Conservation (phyloP, 2,329 filamentous ascomycete genomes). For the Xylaria sp. region DNA sequence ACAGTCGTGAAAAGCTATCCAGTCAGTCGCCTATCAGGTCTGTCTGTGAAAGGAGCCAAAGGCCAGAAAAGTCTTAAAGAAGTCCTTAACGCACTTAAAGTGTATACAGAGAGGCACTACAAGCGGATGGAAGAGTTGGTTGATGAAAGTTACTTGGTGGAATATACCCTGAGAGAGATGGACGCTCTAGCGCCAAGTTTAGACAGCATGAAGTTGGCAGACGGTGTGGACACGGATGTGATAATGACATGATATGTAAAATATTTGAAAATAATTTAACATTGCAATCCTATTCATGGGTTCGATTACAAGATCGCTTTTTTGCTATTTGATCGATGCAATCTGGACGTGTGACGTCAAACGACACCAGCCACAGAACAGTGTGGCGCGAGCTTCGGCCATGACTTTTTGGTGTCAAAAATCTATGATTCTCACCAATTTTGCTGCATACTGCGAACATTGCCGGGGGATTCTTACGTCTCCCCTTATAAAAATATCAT, state of each 20-base stretch:
- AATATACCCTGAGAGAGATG: conserved; percentile 95
- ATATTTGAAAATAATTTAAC: conserved; percentile 10
- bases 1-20: conserved; percentile 84
- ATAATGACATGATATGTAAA: conserved; percentile 50
- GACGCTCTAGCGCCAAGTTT: conserved; percentile 70
- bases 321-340: neutral
- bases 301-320: neutral
- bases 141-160: conserved; percentile 93
- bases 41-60: conserved; percentile 68
- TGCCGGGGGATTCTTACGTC: neutral
- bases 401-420: conserved; percentile 35
- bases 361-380: conserved; percentile 42
- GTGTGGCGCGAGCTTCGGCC: conserved; percentile 42
- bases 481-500: neutral
- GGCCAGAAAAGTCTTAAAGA: conserved; percentile 79
- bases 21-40: conserved; percentile 76
- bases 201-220: conserved; percentile 51
- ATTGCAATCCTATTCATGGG: neutral
- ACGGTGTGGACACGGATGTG: conserved; percentile 54
- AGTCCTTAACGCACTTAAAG: conserved; percentile 84
- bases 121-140: conserved; percentile 87
- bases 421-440: conserved; percentile 9
- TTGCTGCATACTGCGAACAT: neutral
- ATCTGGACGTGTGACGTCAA: neutral
- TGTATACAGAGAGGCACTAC: conserved; percentile 94